Base-by-base conservation (phyloP, 306 rosid genomes). In the Vachellia collinsii region DNA sequence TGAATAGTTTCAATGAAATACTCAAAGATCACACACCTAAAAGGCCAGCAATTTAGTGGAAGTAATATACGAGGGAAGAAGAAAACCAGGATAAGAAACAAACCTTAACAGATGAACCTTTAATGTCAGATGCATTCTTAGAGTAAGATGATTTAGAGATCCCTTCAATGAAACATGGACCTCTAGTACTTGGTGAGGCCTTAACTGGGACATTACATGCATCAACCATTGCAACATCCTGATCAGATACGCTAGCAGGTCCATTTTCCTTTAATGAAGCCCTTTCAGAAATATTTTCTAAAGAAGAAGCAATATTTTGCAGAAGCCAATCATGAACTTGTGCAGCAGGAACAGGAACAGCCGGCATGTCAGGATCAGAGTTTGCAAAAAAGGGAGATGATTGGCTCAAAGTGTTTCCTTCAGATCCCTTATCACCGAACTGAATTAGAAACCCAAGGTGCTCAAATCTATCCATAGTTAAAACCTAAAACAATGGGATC, bases 331-430 rank as follows among this genome's bases (percentile, higher is more conserved):
- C 97, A 74, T 87, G 97, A 86, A 92, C 90, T 87, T 93, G 99
- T 48, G 93, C 80, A 34, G 93, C 97, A 38, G 99, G 93, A 81
- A 91, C 94, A 53, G 99, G 98, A 86, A 88, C 98, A 7, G 97
- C 99, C 59, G 99, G 99, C 99, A 96, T 96, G 84, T 96, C 98
- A 43, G 99, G 98, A 90, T 96, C 99, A 6, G 98, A 96, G 82
- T 96, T 96, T 19, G 99, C 98, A 72, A 96, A 96, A 87, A 96
- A 96, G 3, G 98, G 99, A 86, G 99, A 93, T 63, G 74, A 81
- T 74, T 96, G 97, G 84, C 98, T 88, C 82, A 96, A 85, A 56
- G 86, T 85, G 85, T 81, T 85, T 83, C 96, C 92, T 76, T 87
- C 97, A 54, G 85, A 84, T 80, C 91, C 99, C 80, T 90, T 93